These are phyloP conservation scores for Zalerion maritima DNA, from an alignment of 495 filamentous ascomycete genomes.

Conservation along the genomic window DNA sequence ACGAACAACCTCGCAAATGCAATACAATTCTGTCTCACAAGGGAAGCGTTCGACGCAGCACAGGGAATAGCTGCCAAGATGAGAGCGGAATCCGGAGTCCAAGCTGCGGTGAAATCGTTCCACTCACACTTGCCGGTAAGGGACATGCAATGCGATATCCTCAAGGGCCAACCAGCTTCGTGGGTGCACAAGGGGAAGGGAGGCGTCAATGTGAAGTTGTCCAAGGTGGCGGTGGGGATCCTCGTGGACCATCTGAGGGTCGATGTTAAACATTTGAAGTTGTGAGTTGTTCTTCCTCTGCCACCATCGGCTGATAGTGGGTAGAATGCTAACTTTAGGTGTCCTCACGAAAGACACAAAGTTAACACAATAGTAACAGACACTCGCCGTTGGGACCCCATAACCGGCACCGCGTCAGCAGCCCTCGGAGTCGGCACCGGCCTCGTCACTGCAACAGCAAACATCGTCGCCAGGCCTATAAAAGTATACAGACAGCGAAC, in stretches of 20 bases:
- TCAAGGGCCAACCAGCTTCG: constrained; percentile 23
- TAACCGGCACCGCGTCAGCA: constrained; percentile 12
- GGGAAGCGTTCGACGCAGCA: constrained; percentile 28
- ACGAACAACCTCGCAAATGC: constrained; percentile 25
- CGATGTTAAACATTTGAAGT: too few species aligned
- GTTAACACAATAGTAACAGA: constrained; percentile 17
- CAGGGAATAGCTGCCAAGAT: constrained; percentile 28
- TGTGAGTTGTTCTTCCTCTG: too few species aligned
- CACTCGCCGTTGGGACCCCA: constrained; percentile 26
- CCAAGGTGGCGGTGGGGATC: too few species aligned
- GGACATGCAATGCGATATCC: constrained; percentile 33
- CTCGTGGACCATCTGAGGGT: too few species aligned
- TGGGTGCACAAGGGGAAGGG: constrained; percentile 13
- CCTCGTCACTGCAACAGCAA: constrained; percentile 1
- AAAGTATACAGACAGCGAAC: constrained; percentile 2
- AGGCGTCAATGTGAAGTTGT: too few species aligned
- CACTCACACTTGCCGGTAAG: constrained; percentile 30
- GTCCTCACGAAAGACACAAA: too few species aligned
- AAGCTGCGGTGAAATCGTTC: constrained; percentile 5
- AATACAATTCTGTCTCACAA: constrained; percentile 21
- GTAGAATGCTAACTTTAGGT: too few species aligned
- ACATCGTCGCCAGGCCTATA: constrained; percentile 1
- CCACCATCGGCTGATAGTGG: too few species aligned
- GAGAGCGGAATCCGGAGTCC: constrained; percentile 15
- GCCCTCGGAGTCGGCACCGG: constrained; percentile 1